phyloP scores from a whole-genome alignment of 2,329 filamentous ascomycete genomes.

The Cladosporium colombiae region DNA sequence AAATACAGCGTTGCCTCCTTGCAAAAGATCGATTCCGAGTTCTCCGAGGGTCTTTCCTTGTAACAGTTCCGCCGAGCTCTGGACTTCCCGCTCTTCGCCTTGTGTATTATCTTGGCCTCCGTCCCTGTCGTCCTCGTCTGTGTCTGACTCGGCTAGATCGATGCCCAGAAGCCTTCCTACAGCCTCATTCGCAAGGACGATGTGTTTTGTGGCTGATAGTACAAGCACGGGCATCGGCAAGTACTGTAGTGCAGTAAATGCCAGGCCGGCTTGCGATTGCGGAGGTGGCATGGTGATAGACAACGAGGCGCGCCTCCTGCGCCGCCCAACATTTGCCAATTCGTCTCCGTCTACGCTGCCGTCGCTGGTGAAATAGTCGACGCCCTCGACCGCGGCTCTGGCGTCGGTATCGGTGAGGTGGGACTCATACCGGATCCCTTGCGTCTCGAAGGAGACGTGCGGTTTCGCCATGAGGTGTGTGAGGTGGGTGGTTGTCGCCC shows the following conservation, averaged over 20 bases:
- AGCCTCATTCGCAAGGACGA: conserved; percentile 73
- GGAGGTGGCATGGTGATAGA: conserved; percentile 38
- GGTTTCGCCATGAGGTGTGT: conserved; percentile 12
- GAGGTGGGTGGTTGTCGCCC: neutral
- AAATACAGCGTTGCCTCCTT: conserved; percentile 60
- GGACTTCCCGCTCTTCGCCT: conserved; percentile 20
- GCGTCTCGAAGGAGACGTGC: conserved; percentile 20
- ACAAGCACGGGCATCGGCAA: conserved; percentile 72
- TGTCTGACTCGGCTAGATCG: conserved; percentile 37
- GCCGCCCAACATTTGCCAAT: conserved; percentile 21
- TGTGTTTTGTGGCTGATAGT: conserved; percentile 66
- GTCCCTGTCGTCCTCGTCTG: conserved; percentile 20
- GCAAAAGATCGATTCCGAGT: conserved; percentile 71
- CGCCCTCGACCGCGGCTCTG: neutral
- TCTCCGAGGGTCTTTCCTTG: conserved; percentile 67
- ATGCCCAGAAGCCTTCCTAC: conserved; percentile 70
- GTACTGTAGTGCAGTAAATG: conserved; percentile 71
- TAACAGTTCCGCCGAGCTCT: conserved; percentile 59
- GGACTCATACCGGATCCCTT: conserved; percentile 6
- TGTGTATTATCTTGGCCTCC: neutral
- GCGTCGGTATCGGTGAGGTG: neutral
- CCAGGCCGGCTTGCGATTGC: conserved; percentile 41
- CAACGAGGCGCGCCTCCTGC: conserved; percentile 31
- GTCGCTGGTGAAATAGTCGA: conserved; percentile 35
- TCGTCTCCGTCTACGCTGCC: conserved; percentile 29